Evolutionary conservation across 208 protist genomes (phyloP).

Genomic region (Zelonia costaricensis): DNA sequence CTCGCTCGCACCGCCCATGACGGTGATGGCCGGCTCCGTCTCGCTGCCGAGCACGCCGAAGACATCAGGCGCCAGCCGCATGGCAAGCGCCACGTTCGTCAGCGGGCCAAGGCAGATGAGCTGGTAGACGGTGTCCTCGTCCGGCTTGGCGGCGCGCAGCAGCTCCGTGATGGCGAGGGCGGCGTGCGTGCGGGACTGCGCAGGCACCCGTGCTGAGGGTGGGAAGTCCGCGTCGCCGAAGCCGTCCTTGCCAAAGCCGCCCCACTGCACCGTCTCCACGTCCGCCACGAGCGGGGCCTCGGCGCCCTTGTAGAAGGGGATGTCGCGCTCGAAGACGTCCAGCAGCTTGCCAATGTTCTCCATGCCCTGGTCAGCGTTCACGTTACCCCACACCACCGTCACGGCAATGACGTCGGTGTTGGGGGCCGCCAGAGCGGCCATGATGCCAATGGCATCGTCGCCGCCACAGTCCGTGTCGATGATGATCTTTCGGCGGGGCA

Average conservation of each 20-base stretch:
- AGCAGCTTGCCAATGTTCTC: conserved; percentile 83
- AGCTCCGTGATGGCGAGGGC: conserved; percentile 61
- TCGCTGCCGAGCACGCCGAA: conserved; percentile 69
- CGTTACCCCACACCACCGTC: conserved; percentile 79
- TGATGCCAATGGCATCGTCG: conserved; percentile 87
- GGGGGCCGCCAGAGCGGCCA: conserved; percentile 71
- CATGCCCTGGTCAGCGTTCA: conserved; percentile 76
- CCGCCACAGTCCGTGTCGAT: conserved; percentile 87
- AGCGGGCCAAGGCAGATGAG: conserved; percentile 72
- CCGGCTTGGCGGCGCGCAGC: conserved; percentile 39
- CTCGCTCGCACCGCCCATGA: conserved; percentile 79
- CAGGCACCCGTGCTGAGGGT: conserved; percentile 30
- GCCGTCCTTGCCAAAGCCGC: conserved; percentile 76
- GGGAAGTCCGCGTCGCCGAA: conserved; percentile 78
- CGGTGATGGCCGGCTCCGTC: conserved; percentile 57
- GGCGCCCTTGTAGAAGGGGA: conserved; percentile 77
- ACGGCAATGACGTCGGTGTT: conserved; percentile 76
- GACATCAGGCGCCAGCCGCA: conserved; percentile 54
- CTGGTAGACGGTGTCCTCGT: conserved; percentile 54
- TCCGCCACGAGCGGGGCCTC: conserved; percentile 59
- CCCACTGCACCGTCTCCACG: conserved; percentile 74
- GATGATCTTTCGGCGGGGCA: conserved; percentile 76
- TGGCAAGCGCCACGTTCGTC: conserved; percentile 79
- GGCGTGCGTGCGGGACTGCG: conserved; percentile 51
- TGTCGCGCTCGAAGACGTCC: conserved; percentile 66